A percentile compares a stretch with the other conserved stretches of the same genome.
phyloP scores from a whole-genome alignment of 164 flowering plant species.

The Nymphaea thermarum region DNA sequence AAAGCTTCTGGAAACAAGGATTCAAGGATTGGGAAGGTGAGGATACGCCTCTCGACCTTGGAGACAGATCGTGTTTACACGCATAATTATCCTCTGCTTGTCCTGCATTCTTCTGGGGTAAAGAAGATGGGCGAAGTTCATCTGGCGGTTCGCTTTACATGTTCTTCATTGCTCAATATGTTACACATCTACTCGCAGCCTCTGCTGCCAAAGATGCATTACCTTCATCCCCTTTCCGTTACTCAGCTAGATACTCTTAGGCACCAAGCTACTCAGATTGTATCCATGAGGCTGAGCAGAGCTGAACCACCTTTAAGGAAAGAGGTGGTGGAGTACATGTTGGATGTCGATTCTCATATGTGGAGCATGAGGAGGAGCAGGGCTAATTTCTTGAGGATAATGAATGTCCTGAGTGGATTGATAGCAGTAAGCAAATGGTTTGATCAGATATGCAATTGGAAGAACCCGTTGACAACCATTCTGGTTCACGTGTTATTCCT shows the following conservation, averaged over 20 bases:
- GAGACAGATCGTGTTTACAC: conserved; percentile 41
- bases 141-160: conserved; percentile 40
- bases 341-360: conserved; percentile 37
- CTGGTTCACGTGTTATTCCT: conserved; percentile 25
- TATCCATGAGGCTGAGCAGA: conserved; percentile 26
- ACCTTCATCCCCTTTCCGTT: conserved; percentile 27
- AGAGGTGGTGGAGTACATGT: conserved; percentile 52
- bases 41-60: conserved; percentile 43
- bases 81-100: conserved; percentile 38
- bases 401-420: conserved; percentile 15
- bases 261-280: conserved; percentile 29
- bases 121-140: conserved; percentile 60
- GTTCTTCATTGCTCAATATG: conserved; percentile 24
- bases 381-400: conserved; percentile 33
- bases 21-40: conserved; percentile 40
- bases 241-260: conserved; percentile 29
- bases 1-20: conserved; percentile 16
- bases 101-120: conserved; percentile 33
- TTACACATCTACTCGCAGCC: conserved; percentile 26
- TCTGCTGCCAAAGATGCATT: conserved; percentile 42
- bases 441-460: conserved; percentile 32
- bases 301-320: conserved; percentile 49
- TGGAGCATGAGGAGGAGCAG: conserved; percentile 46
- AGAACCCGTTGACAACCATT: conserved; percentile 26
- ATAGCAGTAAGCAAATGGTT: conserved; percentile 22